Percentiles rank a stretch among this genome's conserved stretches.
phyloP scores from a whole-genome alignment of 305 asterid species.

The Fraxinus paxiana region DNA sequence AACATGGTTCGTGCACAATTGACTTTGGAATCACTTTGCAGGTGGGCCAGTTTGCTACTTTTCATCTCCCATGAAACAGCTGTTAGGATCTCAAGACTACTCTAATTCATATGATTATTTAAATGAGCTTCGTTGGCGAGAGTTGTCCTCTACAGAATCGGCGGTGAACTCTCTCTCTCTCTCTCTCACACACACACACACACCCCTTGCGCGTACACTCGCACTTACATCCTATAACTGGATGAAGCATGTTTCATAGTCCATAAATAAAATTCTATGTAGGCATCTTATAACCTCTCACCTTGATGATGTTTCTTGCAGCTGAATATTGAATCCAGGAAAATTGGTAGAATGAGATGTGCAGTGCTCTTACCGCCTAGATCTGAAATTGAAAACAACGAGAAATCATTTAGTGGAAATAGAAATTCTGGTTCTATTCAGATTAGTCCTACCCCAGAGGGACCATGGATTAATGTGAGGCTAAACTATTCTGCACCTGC shows the following conservation, averaged over 20 bases:
- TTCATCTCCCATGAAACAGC: slow-evolving; percentile 55
- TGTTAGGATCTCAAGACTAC: slow-evolving; percentile 40
- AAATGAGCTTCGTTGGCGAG: slow-evolving; percentile 57
- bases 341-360: slow-evolving; percentile 63
- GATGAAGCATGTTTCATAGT: neutral
- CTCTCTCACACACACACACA: neutral
- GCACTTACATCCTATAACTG: neutral
- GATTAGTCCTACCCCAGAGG: slow-evolving; percentile 80
- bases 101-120: slow-evolving; percentile 29
- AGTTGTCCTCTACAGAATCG: slow-evolving; percentile 58
- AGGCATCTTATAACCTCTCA: slow-evolving; percentile 12
- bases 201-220: neutral
- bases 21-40: slow-evolving; percentile 39
- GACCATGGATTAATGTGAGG: slow-evolving; percentile 90
- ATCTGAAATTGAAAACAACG: slow-evolving; percentile 39
- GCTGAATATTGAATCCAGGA: slow-evolving; percentile 33
- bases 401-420: slow-evolving; percentile 34
- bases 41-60: slow-evolving; percentile 66
- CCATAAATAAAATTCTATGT: neutral
- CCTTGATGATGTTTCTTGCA: slow-evolving; percentile 35
- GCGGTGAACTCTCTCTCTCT: slow-evolving; percentile 35
- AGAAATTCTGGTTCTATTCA: slow-evolving; percentile 62
- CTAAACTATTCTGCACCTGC: slow-evolving; percentile 91
- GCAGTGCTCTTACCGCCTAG: slow-evolving; percentile 52
- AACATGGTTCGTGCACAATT: slow-evolving; percentile 12